Evolutionary conservation across 1,284 basidiomycete genomes (phyloP).

Genomic region (Meira miltonrushii): DNA sequence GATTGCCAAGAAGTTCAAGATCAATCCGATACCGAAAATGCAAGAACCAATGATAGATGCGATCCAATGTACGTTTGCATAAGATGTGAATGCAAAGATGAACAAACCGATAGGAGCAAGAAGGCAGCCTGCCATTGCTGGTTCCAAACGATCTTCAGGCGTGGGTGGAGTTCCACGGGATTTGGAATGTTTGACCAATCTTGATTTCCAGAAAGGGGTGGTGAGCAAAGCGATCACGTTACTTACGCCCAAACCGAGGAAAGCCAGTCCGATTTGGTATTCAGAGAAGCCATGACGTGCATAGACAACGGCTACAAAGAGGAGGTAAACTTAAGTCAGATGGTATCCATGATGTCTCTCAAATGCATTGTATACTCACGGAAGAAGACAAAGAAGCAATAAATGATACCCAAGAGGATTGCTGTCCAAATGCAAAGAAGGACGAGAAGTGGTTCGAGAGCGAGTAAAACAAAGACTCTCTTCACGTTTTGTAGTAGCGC

Average conservation of each 20-base stretch:
- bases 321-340: too few relatives aligned
- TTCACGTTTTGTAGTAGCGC: constrained; percentile 34
- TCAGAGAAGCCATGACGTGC: constrained; percentile 4
- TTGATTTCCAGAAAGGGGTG: too few relatives aligned
- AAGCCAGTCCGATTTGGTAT: constrained; percentile 7
- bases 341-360: too few relatives aligned
- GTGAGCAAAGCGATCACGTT: constrained; percentile 31
- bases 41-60: background rate
- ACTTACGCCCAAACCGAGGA: constrained; percentile 3
- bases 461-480: constrained; percentile 31
- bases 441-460: constrained; percentile 9
- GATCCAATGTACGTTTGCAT: background rate
- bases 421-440: constrained; percentile 34
- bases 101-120: constrained; percentile 58
- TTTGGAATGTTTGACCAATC: too few relatives aligned
- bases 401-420: constrained; percentile 27
- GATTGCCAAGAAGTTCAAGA: background rate
- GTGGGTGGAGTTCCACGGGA: too few relatives aligned
- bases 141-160: constrained; percentile 34
- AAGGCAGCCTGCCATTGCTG: constrained; percentile 22
- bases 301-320: too few relatives aligned
- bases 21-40: background rate
- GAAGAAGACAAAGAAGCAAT: constrained; percentile 1
- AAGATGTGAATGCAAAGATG: constrained; percentile 56
- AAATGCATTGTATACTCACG: too few relatives aligned